A percentile compares a stretch with the other conserved stretches of the same genome.
Evolutionary conservation across 345 rosid genomes (phyloP).

Genomic region (Theobroma cacao): DNA sequence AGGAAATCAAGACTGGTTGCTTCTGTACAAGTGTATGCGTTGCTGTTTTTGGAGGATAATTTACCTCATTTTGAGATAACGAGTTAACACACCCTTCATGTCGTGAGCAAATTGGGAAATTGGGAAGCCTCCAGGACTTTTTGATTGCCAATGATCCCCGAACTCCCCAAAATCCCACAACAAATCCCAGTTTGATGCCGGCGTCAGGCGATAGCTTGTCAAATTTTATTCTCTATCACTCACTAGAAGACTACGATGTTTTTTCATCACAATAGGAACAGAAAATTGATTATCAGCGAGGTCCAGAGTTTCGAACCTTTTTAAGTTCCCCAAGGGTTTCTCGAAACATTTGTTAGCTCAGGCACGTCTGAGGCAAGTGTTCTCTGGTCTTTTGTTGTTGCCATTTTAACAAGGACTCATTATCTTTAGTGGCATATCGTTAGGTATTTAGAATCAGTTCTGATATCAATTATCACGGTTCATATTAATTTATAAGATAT

Average conservation of each 20-base stretch:
- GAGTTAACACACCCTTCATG: background rate
- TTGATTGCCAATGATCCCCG: background rate
- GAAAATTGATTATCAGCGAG: slow-evolving; percentile 39
- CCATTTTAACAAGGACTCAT: no score
- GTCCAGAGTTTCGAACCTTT: slow-evolving; percentile 33
- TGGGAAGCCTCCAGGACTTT: background rate
- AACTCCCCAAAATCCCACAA: background rate
- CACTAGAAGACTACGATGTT: background rate
- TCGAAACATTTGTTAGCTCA: slow-evolving; percentile 21
- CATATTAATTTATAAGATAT: no score
- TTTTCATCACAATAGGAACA: slow-evolving; percentile 31
- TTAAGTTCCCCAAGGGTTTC: slow-evolving; percentile 21
- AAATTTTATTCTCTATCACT: no score
- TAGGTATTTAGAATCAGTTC: no score
- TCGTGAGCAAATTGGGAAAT: background rate
- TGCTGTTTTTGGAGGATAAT: no score
- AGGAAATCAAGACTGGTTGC: no score
- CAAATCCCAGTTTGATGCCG: background rate
- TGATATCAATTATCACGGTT: no score
- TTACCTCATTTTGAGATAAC: background rate
- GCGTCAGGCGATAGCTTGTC: background rate
- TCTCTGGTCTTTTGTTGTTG: slow-evolving; percentile 26
- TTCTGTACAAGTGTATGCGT: no score
- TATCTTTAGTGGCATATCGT: no score
- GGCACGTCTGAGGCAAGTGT: slow-evolving; percentile 29